Base-by-base conservation (phyloP, 768 basidiomycete genomes). In the Termitomyces sp. region DNA sequence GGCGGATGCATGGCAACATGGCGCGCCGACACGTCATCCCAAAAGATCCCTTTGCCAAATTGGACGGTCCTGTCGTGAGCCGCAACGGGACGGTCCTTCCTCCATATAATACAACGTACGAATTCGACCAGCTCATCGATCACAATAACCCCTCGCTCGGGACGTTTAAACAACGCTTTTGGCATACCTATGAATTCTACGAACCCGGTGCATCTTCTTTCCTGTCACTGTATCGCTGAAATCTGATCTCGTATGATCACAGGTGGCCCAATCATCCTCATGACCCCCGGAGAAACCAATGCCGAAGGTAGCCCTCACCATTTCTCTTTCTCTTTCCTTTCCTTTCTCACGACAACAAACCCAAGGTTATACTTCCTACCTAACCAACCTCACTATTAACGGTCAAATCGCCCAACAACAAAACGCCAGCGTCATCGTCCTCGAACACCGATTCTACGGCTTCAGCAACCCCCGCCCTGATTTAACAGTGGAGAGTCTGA, bases 371-470 rank as follows among this genome's bases (percentile, higher is more conserved):
- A 67, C 67, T 47, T 74, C 71, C n/a, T 89, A 87, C 65, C 77
- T 89, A 40, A 86, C 85, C 18, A 89, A 89, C 63, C 49, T 22
- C 5, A 86, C 84, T 4, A 81, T 89, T 61, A 83, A 78, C 59
- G 88, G 88, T 14, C 73, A 76, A 50, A 82, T 88, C 61, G 75
- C 86, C 10, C 83, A 87, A 65, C 82, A 85, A 65, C 76, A 87
- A 58, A 80, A 80, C 36, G 88, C 84, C 16, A 82, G 82, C 14
- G 78, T 81, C 2, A 73, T 89, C 61, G 69, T 89, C 27, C 59
- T 89, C 27, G 88, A 91, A 64, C 89, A 91, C 65, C 79, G 89
- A 10, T 91, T 86, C 76, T 90, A 84, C 61, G 89, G 89, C 12
- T 68, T 81, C 20, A 90, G 88, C 56, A 91, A 88, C 65, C 89